These are phyloP conservation scores for Xerocomus amazonicus DNA, from an alignment of 1,284 basidiomycete species.

Conservation along the genomic window DNA sequence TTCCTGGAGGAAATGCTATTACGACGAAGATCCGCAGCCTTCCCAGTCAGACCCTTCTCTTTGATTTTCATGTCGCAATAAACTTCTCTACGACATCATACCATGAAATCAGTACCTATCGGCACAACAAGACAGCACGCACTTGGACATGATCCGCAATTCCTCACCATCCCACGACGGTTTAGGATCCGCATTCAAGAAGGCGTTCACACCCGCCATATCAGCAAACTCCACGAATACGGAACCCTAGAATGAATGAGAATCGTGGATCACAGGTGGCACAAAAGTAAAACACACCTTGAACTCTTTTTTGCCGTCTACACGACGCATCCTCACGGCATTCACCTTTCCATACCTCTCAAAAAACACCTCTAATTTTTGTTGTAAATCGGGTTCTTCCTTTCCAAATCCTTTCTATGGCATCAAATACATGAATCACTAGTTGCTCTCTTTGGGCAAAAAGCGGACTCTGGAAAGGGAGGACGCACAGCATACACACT, in stretches of 20 bases:
- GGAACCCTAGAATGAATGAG: slow-evolving; percentile 58
- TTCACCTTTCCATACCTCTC: slow-evolving; percentile 78
- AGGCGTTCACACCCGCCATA: slow-evolving; percentile 66
- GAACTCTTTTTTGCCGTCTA: slow-evolving; percentile 73
- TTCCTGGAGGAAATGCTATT: slow-evolving; percentile 46
- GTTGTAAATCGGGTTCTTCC: slow-evolving; percentile 69
- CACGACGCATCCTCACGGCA: slow-evolving; percentile 83
- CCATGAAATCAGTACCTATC: neutral
- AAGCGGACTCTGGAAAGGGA: neutral
- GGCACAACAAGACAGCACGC: slow-evolving; percentile 22
- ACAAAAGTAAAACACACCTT: slow-evolving; percentile 51
- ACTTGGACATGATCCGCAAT: slow-evolving; percentile 88
- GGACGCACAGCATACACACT: slow-evolving; percentile 80
- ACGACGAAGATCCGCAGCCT: slow-evolving; percentile 54
- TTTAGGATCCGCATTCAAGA: slow-evolving; percentile 78
- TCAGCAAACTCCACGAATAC: slow-evolving; percentile 91
- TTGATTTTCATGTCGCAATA: slow-evolving; percentile 98
- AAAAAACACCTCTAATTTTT: slow-evolving; percentile 82
- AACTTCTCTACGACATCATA: slow-evolving; percentile 52
- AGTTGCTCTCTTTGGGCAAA: neutral
- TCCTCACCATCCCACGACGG: slow-evolving; percentile 75
- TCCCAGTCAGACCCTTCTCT: slow-evolving; percentile 85
- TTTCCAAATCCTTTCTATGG: slow-evolving; percentile 86
- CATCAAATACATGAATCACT: slow-evolving; percentile 1
- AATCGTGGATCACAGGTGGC: neutral